Evolutionary conservation across 2,329 filamentous ascomycete genomes (phyloP), one percentile per base, ranked within the genome.

Genomic region (Rutstroemia sydowiana): DNA sequence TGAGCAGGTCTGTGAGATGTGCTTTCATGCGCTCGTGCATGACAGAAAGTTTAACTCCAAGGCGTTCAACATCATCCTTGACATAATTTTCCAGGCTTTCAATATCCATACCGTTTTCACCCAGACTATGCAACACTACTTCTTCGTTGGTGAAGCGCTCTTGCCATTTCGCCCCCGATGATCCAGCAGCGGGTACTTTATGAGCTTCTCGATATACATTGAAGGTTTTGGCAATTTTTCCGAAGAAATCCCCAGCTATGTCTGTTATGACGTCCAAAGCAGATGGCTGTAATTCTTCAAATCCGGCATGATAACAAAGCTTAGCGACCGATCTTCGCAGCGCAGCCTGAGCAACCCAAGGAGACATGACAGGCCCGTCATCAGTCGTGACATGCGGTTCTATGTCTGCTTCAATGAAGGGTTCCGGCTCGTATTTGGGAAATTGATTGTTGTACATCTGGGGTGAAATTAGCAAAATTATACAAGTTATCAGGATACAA

Each of bases 401-500:
- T 48, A 93, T 83, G 64, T 97, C 93, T 39, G 81, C 77, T 70
- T 98, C 93, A 16, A 85, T 72, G 57, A 98, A 96, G 0, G 89
- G 88, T 65, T 92, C 85, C 1, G 87, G 87, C 57, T 95, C 88
- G 65, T 95, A 95, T 70, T 95, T 96, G 58, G 92, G 90, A 63
- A 98, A 98, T 68, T 98, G 93, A 65, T 98, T 98, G 64, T 91
- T 87, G 66, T 98, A 98, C 66, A 95, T 87, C 87, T 30, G 45
- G 20, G 44, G 36, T 10, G 18, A 30, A 39, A 46, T 51, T 23
- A 51, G 48, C 23, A 18, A 51, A 13, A n/a, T 44, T 45, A 14
- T 60, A 50, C 61, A 57, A n/a, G n/a, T n/a, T 37, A 41, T 48
- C 13, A 45, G 5, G 43, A 37, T 16, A 11, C 18, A 41, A 44